Conservation (phyloP, 176 grass and related monocot genomes). For the Raddia distichophylla region DNA sequence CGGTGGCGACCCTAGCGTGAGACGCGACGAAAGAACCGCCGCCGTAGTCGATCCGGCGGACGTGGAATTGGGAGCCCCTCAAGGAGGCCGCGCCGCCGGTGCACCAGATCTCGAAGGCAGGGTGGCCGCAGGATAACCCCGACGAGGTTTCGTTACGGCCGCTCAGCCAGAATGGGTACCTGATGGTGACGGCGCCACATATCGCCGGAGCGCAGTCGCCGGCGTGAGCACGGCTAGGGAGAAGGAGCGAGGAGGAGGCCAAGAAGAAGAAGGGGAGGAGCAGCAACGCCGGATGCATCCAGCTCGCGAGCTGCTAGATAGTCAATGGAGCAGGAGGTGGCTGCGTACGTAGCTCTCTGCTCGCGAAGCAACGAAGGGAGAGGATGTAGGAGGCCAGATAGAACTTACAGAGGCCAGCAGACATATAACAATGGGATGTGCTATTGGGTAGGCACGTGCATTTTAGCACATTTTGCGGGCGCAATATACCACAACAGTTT, state of each 20-base stretch:
- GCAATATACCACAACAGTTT: too few relatives aligned
- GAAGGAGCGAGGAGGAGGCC: slow-evolving; percentile 33
- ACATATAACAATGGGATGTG: too few relatives aligned
- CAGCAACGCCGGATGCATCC: too few relatives aligned
- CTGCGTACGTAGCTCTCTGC: too few relatives aligned
- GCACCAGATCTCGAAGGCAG: slow-evolving; percentile 53
- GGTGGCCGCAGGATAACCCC: slow-evolving; percentile 47
- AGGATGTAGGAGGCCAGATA: too few relatives aligned
- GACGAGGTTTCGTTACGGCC: not conserved
- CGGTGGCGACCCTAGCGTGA: not conserved
- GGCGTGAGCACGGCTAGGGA: not conserved
- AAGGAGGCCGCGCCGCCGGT: not conserved
- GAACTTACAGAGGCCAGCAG: too few relatives aligned
- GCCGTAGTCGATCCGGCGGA: slow-evolving; percentile 47
- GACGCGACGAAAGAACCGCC: slow-evolving; percentile 16
- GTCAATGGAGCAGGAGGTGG: too few relatives aligned
- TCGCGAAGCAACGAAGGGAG: too few relatives aligned
- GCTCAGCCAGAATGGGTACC: slow-evolving; percentile 64
- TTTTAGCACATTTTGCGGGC: too few relatives aligned
- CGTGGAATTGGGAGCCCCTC: not conserved
- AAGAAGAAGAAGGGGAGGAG: too few relatives aligned
- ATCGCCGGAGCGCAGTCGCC: slow-evolving; percentile 35
- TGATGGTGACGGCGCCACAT: slow-evolving; percentile 47
- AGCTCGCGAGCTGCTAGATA: too few relatives aligned
- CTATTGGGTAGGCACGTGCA: too few relatives aligned